Percentiles rank a stretch among this genome's conserved stretches.
Evolutionary conservation across 768 basidiomycete genomes (phyloP).

Genomic region (Boletus reticulatus): DNA sequence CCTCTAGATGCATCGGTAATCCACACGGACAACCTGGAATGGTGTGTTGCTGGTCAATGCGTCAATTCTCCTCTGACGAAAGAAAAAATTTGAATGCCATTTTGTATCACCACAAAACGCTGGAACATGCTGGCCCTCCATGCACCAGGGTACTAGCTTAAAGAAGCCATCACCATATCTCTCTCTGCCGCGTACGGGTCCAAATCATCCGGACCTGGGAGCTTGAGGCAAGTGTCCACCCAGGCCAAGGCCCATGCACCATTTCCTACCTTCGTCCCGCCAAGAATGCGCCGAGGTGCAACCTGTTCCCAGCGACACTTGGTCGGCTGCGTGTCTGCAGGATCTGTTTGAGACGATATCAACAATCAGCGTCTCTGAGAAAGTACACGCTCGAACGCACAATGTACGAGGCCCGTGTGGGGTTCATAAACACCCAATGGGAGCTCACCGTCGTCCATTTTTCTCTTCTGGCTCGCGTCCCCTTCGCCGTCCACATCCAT

Average conservation of each 20-base stretch:
- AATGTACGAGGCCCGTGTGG: constrained; percentile 71
- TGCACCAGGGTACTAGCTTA: constrained; percentile 2
- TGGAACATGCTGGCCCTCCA: neutral
- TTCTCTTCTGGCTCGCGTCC: constrained; percentile 24
- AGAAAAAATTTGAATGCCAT: neutral
- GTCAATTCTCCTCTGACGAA: too few species aligned
- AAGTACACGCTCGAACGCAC: constrained; percentile 41
- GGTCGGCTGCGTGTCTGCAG: constrained; percentile 75
- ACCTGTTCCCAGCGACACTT: constrained; percentile 57
- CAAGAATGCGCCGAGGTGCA: constrained; percentile 53
- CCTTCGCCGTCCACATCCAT: constrained; percentile 31
- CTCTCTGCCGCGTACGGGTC: constrained; percentile 23
- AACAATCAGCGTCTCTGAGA: neutral
- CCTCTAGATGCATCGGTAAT: too few species aligned
- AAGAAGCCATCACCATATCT: constrained; percentile 13
- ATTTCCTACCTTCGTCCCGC: constrained; percentile 73
- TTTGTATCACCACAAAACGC: constrained; percentile 2
- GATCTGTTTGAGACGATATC: constrained; percentile 46
- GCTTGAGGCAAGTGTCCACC: constrained; percentile 56
- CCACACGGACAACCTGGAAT: too few species aligned
- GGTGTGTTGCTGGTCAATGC: too few species aligned
- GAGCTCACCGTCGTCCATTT: constrained; percentile 32
- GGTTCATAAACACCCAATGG: constrained; percentile 81
- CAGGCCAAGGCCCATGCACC: constrained; percentile 81
- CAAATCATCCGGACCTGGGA: constrained; percentile 21